Conservation (phyloP, 441 rosid genomes). For the Arabidopsis hybrid region DNA sequence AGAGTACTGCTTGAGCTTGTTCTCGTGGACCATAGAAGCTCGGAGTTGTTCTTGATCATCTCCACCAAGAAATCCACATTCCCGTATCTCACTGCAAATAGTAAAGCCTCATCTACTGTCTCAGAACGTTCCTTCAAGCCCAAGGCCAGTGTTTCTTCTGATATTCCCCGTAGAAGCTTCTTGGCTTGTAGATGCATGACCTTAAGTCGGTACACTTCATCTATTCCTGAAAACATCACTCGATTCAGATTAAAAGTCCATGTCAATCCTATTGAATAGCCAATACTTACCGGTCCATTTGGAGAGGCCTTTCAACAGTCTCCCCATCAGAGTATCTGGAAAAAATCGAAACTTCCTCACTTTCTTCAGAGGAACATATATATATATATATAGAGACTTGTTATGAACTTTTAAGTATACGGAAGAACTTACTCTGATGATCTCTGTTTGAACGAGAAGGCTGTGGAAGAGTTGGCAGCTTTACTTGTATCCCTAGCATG, state of each 20-base stretch:
- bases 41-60: conserved; percentile 47
- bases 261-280: neutral
- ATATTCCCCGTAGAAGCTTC: conserved; percentile 41
- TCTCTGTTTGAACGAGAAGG: conserved; percentile 38
- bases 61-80: conserved; percentile 45
- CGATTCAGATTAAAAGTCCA: neutral
- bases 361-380: neutral
- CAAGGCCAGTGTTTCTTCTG: conserved; percentile 42
- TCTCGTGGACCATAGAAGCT: conserved; percentile 46
- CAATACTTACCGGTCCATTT: conserved; percentile 37
- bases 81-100: conserved; percentile 45
- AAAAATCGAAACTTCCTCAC: neutral
- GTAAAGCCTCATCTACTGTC: conserved; percentile 47
- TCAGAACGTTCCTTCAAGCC: conserved; percentile 44
- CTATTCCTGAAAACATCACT: conserved; percentile 36
- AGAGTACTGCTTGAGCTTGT: conserved; percentile 42
- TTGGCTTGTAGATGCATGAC: conserved; percentile 46
- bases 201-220: conserved; percentile 40
- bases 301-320: conserved; percentile 32
- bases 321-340: conserved; percentile 35
- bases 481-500: conserved; percentile 39
- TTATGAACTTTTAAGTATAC: neutral
- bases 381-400: too few relatives aligned
- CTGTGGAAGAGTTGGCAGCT: conserved; percentile 44
- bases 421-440: neutral